Evolutionary conservation across 2,329 filamentous ascomycete species (phyloP), one percentile per base, ranked within the genome.

Genomic region (Chaetomium globosum): DNA sequence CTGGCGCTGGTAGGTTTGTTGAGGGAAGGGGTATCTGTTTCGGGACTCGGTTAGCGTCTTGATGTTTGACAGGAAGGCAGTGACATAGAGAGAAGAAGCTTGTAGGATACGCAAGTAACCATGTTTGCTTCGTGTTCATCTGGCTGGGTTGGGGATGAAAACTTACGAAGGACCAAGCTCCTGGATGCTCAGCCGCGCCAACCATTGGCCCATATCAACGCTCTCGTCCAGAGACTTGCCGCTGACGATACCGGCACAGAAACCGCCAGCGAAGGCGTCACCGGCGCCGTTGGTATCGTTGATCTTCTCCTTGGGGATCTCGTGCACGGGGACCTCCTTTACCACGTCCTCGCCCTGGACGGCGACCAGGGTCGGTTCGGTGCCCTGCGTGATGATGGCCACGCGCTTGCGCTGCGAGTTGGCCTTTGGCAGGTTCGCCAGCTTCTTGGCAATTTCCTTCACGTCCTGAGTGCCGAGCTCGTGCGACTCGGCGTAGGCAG

Each of bases 211-310:
- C 85, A 95, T 91, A 78, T 97, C 91, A 72, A 99, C 85, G 74
- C 85, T 85, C 71, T 88, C 87, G 73, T 90, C 88, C 59, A 99
- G 84, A 62, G 87, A 77, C 82, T 95, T 91, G 78, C 90, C 92
- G 79, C 94, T 84, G 68, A 97, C 89, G 69, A 98, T 83, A 75
- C 93, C 95, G 61, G 95, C 95, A 64, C 92, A 84, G 80, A 99
- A 93, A 69, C 95, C 95, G 75, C 93, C 95, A 65, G 95, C 94
- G 75, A 99, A 99, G 61, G 95, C 94, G 77, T 99, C 95, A 77
- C 93, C 95, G 68, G 95, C 95, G 76, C 95, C 95, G 77, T 94
- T 98, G 78, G 94, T 98, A 81, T 99, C 95, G 79, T 90, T 90
- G 80, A 99, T 98, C 80, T 91, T 82, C 59, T 86, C 84, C 77